These are phyloP conservation scores for Aspergillus ustus DNA, from an alignment of 2,329 filamentous ascomycete species.

Conservation along the genomic window DNA sequence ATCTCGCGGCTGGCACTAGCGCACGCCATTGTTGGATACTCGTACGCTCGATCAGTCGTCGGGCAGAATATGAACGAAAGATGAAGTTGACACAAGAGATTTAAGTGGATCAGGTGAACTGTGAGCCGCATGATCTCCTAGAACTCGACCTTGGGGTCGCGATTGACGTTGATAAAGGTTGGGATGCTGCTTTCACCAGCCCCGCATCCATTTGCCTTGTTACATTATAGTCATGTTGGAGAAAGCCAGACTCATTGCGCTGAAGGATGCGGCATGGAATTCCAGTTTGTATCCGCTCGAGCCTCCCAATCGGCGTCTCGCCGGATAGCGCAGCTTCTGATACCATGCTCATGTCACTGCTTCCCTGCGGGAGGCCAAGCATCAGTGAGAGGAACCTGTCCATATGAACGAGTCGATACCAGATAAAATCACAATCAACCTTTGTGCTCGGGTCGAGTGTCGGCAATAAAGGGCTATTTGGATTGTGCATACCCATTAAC, in stretches of 20 bases:
- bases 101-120: too few species aligned
- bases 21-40: too few species aligned
- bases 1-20: too few species aligned
- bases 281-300: slow-evolving; percentile 53
- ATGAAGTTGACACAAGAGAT: too few species aligned
- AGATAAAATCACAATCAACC: slow-evolving; percentile 30
- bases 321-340: too few species aligned
- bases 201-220: slow-evolving; percentile 24
- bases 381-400: slow-evolving; percentile 48
- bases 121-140: too few species aligned
- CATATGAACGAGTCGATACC: slow-evolving; percentile 44
- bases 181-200: slow-evolving; percentile 46
- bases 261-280: slow-evolving; percentile 40
- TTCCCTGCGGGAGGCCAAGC: slow-evolving; percentile 48
- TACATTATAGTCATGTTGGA: slow-evolving; percentile 46
- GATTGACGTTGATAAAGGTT: too few species aligned
- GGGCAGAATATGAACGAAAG: too few species aligned
- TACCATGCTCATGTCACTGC: too few species aligned
- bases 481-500: slow-evolving; percentile 47
- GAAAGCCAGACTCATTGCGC: slow-evolving; percentile 37
- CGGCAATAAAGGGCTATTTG: slow-evolving; percentile 16
- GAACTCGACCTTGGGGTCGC: too few species aligned
- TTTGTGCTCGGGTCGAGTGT: slow-evolving; percentile 4
- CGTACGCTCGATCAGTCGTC: too few species aligned
- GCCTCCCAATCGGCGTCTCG: slow-evolving; percentile 40